phyloP scores from a whole-genome alignment of 2,329 filamentous ascomycete species.

The Helotiales sp. region DNA sequence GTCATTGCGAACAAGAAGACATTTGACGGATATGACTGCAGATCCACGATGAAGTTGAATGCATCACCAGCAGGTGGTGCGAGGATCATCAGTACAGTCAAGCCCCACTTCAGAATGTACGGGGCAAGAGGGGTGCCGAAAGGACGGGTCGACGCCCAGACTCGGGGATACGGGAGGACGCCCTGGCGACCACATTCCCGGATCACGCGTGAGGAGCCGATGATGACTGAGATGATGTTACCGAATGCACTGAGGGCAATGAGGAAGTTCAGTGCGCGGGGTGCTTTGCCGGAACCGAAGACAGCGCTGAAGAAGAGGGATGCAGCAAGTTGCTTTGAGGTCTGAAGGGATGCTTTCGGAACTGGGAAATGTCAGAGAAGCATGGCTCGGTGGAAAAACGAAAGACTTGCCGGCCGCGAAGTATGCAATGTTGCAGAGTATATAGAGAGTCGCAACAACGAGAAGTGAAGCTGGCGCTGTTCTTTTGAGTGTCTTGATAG shows the following conservation, averaged over 20 bases:
- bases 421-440: conserved; percentile 60
- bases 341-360: conserved; percentile 49
- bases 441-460: conserved; percentile 53
- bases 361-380: conserved; percentile 32
- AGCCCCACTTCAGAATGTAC: conserved; percentile 55
- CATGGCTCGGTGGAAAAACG: not conserved
- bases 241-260: conserved; percentile 48
- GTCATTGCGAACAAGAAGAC: conserved; percentile 59
- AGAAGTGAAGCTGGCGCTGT: conserved; percentile 49
- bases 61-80: conserved; percentile 63
- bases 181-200: conserved; percentile 62
- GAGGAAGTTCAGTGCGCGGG: conserved; percentile 45
- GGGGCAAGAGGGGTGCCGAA: conserved; percentile 64
- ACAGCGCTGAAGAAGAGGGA: conserved; percentile 50
- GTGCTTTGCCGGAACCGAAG: conserved; percentile 46
- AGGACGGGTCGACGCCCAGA: conserved; percentile 63
- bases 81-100: conserved; percentile 60
- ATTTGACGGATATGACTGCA: conserved; percentile 57
- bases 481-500: conserved; percentile 52
- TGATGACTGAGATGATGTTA: conserved; percentile 49
- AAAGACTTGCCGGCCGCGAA: conserved; percentile 45
- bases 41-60: conserved; percentile 61
- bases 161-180: conserved; percentile 56
- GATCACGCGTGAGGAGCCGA: conserved; percentile 56
- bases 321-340: conserved; percentile 41